Evolutionary conservation across 2,329 filamentous ascomycete genomes (phyloP), one percentile per base, ranked within the genome.

Genomic region (Fusarium nematophilum): DNA sequence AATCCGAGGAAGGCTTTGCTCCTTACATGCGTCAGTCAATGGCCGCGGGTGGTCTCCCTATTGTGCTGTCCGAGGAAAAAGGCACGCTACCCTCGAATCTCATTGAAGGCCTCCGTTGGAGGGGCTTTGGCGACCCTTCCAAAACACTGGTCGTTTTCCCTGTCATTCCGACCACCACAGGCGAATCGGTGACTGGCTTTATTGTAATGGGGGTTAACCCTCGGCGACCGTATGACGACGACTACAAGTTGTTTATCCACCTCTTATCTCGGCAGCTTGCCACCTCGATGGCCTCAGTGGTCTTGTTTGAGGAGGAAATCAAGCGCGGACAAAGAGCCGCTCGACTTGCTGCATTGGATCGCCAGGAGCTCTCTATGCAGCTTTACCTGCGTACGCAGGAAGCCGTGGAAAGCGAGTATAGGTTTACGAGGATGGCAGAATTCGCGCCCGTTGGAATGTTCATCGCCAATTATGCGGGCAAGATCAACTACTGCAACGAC

Each of bases 401-500:
- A 66, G 84, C 85, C 1, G 79, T 83, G 34, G 86, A 89, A 67
- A 87, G 87, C 70, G 91, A 95, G 72, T 88, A 90, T 26, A 89
- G 89, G 53, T 95, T 95, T 70, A 92, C 90, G 1, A 83, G 90
- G 37, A 93, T 95, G 90, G 90, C 91, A 3, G 91, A 93, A 69
- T 91, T 92, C 61, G 90, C 90, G 0, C 91, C 91, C 0, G 91
- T 93, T 1, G 92, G 91, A 23, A 89, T 96, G 77, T 94, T 94
- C 72, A 93, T 95, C 64, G 90, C 90, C n/a, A 85, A 92, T 68
- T 81, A 85, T 1, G 74, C 80, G 33, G 91, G 92, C 4, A 79
- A 83, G 18, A 90, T 95, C 65, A 90, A 84, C 9, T 95, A 92
- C 70, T 91, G 88, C 71, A 96, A 96, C 70, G 90, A 93, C 59